Conservation (phyloP, 768 basidiomycete species). For the Cantharellus cinnabarinus region DNA sequence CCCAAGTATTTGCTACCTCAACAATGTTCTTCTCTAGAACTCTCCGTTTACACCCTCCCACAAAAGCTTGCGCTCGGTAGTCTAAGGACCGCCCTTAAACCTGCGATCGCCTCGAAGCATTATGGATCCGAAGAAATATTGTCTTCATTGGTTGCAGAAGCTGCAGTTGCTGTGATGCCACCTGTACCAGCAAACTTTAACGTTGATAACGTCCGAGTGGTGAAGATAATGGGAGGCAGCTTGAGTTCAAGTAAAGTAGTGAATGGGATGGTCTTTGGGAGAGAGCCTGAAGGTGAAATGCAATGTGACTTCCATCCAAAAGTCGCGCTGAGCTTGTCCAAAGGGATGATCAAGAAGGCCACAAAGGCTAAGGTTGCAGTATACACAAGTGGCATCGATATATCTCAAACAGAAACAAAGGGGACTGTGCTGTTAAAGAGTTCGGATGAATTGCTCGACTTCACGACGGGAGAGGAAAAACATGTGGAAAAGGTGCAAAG, state of each 20-base stretch:
- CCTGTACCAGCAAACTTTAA: slow-evolving; percentile 79
- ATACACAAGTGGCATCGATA: slow-evolving; percentile 81
- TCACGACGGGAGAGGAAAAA: slow-evolving; percentile 88
- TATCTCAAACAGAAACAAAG: slow-evolving; percentile 95
- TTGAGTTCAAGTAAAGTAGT: slow-evolving; percentile 73
- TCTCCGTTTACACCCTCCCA: slow-evolving; percentile 49
- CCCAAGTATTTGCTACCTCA: not conserved
- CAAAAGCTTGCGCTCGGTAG: slow-evolving; percentile 48
- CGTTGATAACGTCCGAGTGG: slow-evolving; percentile 93
- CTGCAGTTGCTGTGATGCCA: slow-evolving; percentile 83
- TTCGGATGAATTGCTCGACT: slow-evolving; percentile 93
- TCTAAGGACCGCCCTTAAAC: slow-evolving; percentile 59
- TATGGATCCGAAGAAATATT: slow-evolving; percentile 82
- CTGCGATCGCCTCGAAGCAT: slow-evolving; percentile 92
- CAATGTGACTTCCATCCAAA: not conserved
- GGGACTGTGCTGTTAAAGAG: slow-evolving; percentile 92
- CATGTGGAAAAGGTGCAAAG: slow-evolving; percentile 59
- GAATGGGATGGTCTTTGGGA: slow-evolving; percentile 93
- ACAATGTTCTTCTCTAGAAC: slow-evolving; percentile 24
- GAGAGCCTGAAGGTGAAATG: slow-evolving; percentile 72
- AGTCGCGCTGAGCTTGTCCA: not conserved
- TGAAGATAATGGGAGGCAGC: slow-evolving; percentile 94
- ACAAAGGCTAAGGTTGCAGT: slow-evolving; percentile 83
- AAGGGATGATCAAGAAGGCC: slow-evolving; percentile 67
- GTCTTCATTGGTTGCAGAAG: slow-evolving; percentile 73